Base-by-base conservation (phyloP, 768 basidiomycete species). In the Saitozyma sp. region DNA sequence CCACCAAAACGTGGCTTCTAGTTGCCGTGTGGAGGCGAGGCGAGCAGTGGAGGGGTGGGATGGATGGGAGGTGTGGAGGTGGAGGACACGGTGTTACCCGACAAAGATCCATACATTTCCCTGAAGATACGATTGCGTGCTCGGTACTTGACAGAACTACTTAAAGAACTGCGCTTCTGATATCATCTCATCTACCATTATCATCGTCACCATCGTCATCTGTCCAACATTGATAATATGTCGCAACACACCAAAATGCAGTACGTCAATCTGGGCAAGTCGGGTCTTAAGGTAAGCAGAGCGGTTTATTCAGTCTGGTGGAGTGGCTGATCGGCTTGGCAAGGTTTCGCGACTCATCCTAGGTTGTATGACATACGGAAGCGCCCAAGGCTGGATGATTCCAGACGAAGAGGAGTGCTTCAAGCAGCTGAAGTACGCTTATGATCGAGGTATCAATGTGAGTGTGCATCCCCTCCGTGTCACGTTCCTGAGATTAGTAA, bases 381-480 rank as follows among this genome's bases (percentile, higher is more conserved):
- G 51, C 53, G 68, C 19, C 61, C 66, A 42, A 61, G 62, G 59
- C 54, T 59, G 16, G 57, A 61, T 69, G 72, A 62, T 69, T 5
- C 57, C 71, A 5, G 70, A 73, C 51, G 71, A 73, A 51, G 66
- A 71, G 20, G 70, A 71, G 39, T 60, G 65, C 8, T 50, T 72
- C 29, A 59, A 61, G 58, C 67, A 72, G 55, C 57, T 69, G 38
- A 62, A 68, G 50, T 60, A 64, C 14, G 76, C 76, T 3, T 75
- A 72, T 56, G 74, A 75, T 43, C 54, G 54, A 38, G 76, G 74
- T 43, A 75, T 77, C 69, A 73, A 77, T 50, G 68, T 69, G 41
- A 29, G 29, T 29, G 37, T 10, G 10, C 52, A 42, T 40, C 58
- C 9, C 29, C 29, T 29, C 8, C 42, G 40, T 46, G 40, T 45